Conservation (phyloP, 169 alveolate genomes). For the Eimeria acervulina region DNA sequence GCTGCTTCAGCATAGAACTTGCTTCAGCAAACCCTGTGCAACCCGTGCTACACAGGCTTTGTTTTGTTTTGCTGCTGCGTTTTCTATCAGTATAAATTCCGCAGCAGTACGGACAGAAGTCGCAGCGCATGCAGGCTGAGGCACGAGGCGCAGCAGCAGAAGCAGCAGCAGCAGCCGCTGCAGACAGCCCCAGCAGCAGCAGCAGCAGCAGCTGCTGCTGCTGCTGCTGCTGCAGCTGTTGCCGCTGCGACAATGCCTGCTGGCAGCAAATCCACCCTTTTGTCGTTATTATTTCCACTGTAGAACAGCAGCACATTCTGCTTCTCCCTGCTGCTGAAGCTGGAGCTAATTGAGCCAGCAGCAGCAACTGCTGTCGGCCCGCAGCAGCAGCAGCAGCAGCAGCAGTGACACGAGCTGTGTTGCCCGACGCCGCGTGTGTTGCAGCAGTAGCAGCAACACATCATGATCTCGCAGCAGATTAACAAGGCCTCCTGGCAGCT, state of each 20-base stretch:
- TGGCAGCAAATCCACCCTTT: not conserved
- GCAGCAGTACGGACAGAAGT: not conserved
- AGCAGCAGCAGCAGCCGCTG: slow-evolving; percentile 43
- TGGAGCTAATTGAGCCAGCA: not conserved
- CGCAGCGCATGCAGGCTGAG: slow-evolving; percentile 9
- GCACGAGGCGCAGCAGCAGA: not conserved
- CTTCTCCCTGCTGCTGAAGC: not conserved
- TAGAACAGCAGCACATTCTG: not conserved
- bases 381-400: slow-evolving; percentile 60
- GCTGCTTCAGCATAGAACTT: not conserved
- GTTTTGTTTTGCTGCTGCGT: not conserved
- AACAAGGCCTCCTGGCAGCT: not conserved
- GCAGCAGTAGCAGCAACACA: slow-evolving; percentile 40
- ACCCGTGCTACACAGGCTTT: no score
- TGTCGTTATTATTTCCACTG: not conserved
- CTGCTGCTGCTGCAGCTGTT: not conserved
- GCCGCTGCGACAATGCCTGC: not conserved
- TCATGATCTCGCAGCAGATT: not conserved
- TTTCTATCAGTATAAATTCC: not conserved
- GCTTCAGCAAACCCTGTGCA: not conserved
- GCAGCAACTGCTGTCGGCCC: slow-evolving; percentile 1
- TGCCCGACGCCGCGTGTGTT: not conserved
- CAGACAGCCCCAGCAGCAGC: slow-evolving; percentile 55
- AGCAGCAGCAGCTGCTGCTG: slow-evolving; percentile 19
- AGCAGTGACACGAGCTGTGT: not conserved